Base-by-base conservation (phyloP, 1,284 basidiomycete species). In the Butyriboletus appendiculatus region DNA sequence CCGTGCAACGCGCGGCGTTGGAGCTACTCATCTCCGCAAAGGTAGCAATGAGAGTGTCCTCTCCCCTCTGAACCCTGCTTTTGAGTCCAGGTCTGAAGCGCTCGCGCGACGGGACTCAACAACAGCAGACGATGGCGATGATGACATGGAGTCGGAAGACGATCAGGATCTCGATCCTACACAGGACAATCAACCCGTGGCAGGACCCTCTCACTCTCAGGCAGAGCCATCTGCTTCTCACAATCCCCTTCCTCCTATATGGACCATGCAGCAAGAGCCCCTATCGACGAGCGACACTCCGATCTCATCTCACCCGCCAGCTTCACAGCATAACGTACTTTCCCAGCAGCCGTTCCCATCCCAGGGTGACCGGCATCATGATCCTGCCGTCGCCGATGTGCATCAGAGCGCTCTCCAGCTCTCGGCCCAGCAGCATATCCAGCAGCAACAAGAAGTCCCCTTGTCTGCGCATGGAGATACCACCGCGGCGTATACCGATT, bases 31-130 rank as follows among this genome's bases (percentile, higher is more conserved):
- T 60, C 68, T 72, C 48, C 70, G 70, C 48, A 72, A 71, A 51
- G 35, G 59, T 16, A 70, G 71, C 50, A 69, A 70, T 3, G 64
- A 70, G 44, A 71, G 59, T 30, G 71, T 72, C 16, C 66, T 68
- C 39, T 69, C 64, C 18, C 73, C 74, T 24, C 63, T 75, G 50
- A 74, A 73, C 38, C 64, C 73, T 44, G 67, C 68, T 22, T 76
- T 76, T 50, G 68, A 69, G 51, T 59, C 62, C 38, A 63, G 64
- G 28, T 59, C 65, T 16, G 71, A 72, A 35, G 59, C 56, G 16
- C 60, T 63, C 22, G 57, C 60, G 39, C 64, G 63, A 34, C 66
- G 62, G 28, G 57, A 61, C 49, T 67, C 70, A 12, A 55, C 67
- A 26, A 59, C 58, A 35, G 69, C 55, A 44, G 70, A 70, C 8